Conservation (phyloP, 441 rosid genomes). For the Gossypium aridum region DNA sequence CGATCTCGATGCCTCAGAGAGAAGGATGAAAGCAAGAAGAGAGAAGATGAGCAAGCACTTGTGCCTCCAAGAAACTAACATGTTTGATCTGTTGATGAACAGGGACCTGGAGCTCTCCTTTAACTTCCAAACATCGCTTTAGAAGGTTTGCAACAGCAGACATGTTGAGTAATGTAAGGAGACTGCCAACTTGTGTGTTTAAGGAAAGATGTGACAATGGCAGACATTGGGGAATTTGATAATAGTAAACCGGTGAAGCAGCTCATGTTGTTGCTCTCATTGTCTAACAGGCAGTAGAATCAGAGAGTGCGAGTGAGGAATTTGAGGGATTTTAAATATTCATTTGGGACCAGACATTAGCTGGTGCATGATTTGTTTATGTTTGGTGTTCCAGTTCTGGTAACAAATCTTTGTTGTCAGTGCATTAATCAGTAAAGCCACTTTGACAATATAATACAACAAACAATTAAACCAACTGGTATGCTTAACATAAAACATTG, state of each 20-base stretch:
- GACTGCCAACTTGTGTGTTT: constrained; percentile 60
- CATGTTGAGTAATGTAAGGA: constrained; percentile 60
- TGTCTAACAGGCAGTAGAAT: constrained; percentile 17
- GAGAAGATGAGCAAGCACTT: constrained; percentile 34
- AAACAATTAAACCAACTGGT: background rate
- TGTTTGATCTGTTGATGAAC: constrained; percentile 18
- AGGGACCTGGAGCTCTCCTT: background rate
- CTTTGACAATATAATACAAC: background rate
- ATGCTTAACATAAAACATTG: background rate
- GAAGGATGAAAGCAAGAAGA: constrained; percentile 31
- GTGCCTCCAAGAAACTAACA: constrained; percentile 36
- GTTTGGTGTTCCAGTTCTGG: constrained; percentile 16
- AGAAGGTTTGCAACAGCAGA: constrained; percentile 38
- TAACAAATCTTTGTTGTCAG: constrained; percentile 22
- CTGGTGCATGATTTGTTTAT: background rate
- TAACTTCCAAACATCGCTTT: constrained; percentile 27
- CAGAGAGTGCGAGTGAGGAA: constrained; percentile 13
- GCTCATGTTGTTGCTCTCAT: constrained; percentile 26
- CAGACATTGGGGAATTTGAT: constrained; percentile 60
- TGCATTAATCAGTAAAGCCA: constrained; percentile 1
- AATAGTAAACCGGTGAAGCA: constrained; percentile 27
- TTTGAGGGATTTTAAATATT: constrained; percentile 14
- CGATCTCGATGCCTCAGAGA: constrained; percentile 58
- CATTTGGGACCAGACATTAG: constrained; percentile 13
- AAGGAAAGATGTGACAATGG: constrained; percentile 65